Evolutionary conservation across 768 basidiomycete genomes (phyloP).

Genomic region (Trametes coccinea): DNA sequence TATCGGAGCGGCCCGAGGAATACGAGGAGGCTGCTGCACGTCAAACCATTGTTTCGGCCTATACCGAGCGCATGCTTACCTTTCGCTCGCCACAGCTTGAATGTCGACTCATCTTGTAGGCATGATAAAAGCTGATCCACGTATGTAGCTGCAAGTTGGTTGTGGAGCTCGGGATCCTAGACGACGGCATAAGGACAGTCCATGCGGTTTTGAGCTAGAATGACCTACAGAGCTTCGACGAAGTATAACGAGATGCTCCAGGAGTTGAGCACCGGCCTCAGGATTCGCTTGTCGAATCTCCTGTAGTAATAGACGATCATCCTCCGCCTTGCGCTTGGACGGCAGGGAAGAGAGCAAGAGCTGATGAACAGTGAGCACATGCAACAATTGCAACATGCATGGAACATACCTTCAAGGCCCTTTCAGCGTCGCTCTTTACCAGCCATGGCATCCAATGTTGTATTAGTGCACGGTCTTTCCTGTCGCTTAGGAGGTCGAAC

Average conservation of each 20-base stretch:
- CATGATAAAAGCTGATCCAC: slow-evolving; percentile 54
- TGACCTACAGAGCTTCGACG: slow-evolving; percentile 57
- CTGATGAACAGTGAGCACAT: slow-evolving; percentile 35
- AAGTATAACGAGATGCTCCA: slow-evolving; percentile 80
- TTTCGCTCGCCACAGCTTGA: slow-evolving; percentile 73
- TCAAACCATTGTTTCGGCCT: background rate
- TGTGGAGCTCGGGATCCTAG: slow-evolving; percentile 66
- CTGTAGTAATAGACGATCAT: slow-evolving; percentile 58
- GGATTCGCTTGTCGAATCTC: slow-evolving; percentile 58
- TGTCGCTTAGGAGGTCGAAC: slow-evolving; percentile 54
- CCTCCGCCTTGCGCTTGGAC: slow-evolving; percentile 59
- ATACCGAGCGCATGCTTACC: slow-evolving; percentile 36
- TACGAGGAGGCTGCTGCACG: slow-evolving; percentile 28
- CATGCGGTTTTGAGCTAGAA: background rate
- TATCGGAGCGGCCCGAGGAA: slow-evolving; percentile 29
- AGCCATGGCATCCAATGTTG: slow-evolving; percentile 85
- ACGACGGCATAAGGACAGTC: background rate
- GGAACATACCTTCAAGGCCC: slow-evolving; percentile 62
- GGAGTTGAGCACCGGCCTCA: slow-evolving; percentile 65
- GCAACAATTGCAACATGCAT: background rate
- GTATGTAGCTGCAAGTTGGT: slow-evolving; percentile 58
- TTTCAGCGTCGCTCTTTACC: slow-evolving; percentile 62
- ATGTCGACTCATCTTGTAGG: slow-evolving; percentile 50
- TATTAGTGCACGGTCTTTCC: slow-evolving; percentile 59
- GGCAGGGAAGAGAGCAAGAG: slow-evolving; percentile 58